Conservation (phyloP, 1,284 basidiomycete species). For the Sporisorium scitamineum region DNA sequence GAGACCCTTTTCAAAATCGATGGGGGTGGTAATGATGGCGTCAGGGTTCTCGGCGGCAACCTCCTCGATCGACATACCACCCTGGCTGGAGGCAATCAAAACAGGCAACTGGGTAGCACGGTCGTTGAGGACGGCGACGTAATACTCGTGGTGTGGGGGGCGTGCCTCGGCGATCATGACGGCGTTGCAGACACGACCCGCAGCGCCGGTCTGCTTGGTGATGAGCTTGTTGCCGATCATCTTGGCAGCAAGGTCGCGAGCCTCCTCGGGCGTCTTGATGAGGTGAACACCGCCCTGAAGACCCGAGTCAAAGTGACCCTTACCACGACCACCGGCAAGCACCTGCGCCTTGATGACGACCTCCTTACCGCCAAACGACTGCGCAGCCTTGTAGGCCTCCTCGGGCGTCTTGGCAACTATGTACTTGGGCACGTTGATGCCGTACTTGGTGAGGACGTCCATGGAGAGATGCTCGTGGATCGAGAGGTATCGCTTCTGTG, state of each 20-base stretch:
- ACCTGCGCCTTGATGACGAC: constrained; percentile 93
- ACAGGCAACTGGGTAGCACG: constrained; percentile 89
- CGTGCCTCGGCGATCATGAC: constrained; percentile 99
- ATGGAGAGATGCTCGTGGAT: constrained; percentile 99
- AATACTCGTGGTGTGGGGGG: constrained; percentile 95
- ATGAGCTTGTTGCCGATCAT: constrained; percentile 98
- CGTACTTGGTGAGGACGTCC: constrained; percentile 96
- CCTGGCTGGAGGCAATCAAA: constrained; percentile 89
- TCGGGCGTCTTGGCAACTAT: constrained; percentile 86
- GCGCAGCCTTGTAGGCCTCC: constrained; percentile 89
- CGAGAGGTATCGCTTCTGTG: constrained; percentile 90
- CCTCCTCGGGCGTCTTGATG: constrained; percentile 91
- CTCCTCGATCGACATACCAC: constrained; percentile 89
- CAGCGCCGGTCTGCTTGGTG: constrained; percentile 98
- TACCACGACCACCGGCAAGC: constrained; percentile 96
- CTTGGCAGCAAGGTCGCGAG: constrained; percentile 85
- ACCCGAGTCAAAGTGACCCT: constrained; percentile 96
- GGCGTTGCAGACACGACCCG: constrained; percentile 92
- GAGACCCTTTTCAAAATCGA: constrained; percentile 87
- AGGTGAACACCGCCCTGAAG: constrained; percentile 98
- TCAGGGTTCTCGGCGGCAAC: constrained; percentile 96
- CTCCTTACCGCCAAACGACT: constrained; percentile 78
- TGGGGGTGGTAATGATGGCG: constrained; percentile 95
- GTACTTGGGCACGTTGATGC: constrained; percentile 94
- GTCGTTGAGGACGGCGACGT: constrained; percentile 96